Percentiles rank a stretch among this genome's conserved stretches.
Evolutionary conservation across 768 basidiomycete species (phyloP).

Genomic region (Auriscalpium microsporum): DNA sequence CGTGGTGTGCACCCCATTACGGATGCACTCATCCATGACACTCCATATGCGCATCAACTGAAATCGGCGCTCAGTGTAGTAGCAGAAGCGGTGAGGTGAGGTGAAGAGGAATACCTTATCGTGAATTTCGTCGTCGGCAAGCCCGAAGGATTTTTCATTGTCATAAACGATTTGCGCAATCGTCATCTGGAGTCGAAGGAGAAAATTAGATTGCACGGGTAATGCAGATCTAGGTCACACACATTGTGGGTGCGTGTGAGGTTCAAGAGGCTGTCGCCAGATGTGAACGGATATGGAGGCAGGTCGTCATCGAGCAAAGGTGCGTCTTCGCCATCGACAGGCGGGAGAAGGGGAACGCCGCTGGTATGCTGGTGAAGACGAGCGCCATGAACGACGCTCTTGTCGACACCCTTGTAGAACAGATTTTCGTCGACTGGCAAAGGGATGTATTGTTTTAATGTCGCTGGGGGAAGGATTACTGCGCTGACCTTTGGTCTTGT

Average conservation of each 20-base stretch:
- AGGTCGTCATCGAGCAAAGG: constrained; percentile 32
- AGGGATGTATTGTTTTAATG: no score
- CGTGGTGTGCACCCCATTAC: constrained; percentile 68
- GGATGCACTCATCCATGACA: constrained; percentile 92
- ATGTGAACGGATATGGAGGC: constrained; percentile 79
- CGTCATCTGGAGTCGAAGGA: constrained; percentile 50
- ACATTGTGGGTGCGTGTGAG: constrained; percentile 79
- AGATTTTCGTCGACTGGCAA: constrained; percentile 84
- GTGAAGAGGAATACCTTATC: constrained; percentile 41
- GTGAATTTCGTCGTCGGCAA: constrained; percentile 66
- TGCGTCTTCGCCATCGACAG: constrained; percentile 19
- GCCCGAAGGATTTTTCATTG: constrained; percentile 79
- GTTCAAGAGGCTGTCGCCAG: constrained; percentile 65
- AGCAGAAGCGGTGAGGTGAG: background rate
- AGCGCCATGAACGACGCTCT: constrained; percentile 69
- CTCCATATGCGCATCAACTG: constrained; percentile 73
- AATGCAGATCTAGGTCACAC: constrained; percentile 19
- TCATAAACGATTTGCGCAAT: constrained; percentile 92
- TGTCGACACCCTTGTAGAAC: constrained; percentile 89
- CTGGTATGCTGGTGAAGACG: constrained; percentile 55
- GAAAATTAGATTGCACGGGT: no score
- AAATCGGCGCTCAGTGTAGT: background rate
- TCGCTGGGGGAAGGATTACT: no score
- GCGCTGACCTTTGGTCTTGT: constrained; percentile 72
- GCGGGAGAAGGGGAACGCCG: constrained; percentile 29